Conservation (phyloP, 805 yeast genomes). For the Blastobotrys parvus region DNA sequence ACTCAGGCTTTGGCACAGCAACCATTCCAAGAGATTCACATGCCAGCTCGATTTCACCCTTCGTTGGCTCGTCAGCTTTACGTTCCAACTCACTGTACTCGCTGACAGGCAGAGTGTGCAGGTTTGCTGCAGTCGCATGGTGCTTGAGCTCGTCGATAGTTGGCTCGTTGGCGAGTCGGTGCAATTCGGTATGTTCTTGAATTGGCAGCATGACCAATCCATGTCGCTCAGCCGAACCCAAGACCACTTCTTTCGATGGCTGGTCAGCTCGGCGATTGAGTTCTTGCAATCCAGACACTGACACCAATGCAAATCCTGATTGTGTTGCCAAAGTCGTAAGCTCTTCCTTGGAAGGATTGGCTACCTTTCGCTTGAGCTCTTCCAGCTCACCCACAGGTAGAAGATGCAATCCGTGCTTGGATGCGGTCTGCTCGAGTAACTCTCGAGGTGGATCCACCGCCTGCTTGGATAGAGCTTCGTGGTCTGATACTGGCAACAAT, state of each 20-base stretch:
- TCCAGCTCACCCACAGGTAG: conserved; percentile 14
- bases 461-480: conserved; percentile 14
- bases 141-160: conserved; percentile 12
- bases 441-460: conserved; percentile 15
- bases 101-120: conserved; percentile 8
- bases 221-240: conserved; percentile 8
- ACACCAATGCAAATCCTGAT: conserved; percentile 25
- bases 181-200: conserved; percentile 11
- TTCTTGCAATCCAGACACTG: conserved; percentile 26
- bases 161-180: conserved; percentile 16
- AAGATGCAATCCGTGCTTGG: conserved; percentile 14
- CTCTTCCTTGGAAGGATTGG: conserved; percentile 21
- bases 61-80: conserved; percentile 10
- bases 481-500: conserved; percentile 16
- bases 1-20: conserved; percentile 15
- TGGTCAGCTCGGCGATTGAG: conserved; percentile 11
- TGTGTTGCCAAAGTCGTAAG: conserved; percentile 24
- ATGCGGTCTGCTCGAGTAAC: conserved; percentile 11
- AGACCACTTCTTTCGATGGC: conserved; percentile 16
- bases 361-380: conserved; percentile 9
- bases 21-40: conserved; percentile 13
- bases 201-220: conserved; percentile 10
- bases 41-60: conserved; percentile 10
- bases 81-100: conserved; percentile 13
- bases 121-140: conserved; percentile 6